Evolutionary conservation across 192 early-diverging fungal species (phyloP).

Genomic region (Endogone sp.): DNA sequence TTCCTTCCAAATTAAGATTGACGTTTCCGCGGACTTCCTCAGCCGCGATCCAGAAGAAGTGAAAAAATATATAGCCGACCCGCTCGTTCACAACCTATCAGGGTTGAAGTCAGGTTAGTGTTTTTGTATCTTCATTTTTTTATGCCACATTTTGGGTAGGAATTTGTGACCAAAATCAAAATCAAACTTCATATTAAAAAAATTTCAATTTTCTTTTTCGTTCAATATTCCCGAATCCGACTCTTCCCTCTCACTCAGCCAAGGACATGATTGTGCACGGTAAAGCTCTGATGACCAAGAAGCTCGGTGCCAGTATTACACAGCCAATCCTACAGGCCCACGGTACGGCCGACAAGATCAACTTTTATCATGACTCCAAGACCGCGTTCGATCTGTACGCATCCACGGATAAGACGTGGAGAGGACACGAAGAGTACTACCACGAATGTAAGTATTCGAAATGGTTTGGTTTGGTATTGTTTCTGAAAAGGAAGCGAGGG

Average conservation of each 20-base stretch:
- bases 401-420: slow-evolving; percentile 36
- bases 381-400: slow-evolving; percentile 33
- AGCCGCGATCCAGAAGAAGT: slow-evolving; percentile 39
- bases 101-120: slow-evolving; percentile 35
- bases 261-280: slow-evolving; percentile 50
- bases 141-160: too few relatives aligned
- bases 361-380: slow-evolving; percentile 22
- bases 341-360: slow-evolving; percentile 47
- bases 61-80: slow-evolving; percentile 48
- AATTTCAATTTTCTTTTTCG: not conserved
- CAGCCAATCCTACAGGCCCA: slow-evolving; percentile 49
- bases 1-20: slow-evolving; percentile 33
- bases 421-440: slow-evolving; percentile 20
- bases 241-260: slow-evolving; percentile 19
- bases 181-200: not conserved
- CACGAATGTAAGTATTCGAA: slow-evolving; percentile 32
- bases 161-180: not conserved
- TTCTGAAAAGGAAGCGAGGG: not conserved
- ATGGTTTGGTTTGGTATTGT: slow-evolving; percentile 3
- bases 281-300: slow-evolving; percentile 26
- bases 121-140: slow-evolving; percentile 2
- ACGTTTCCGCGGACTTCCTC: slow-evolving; percentile 36
- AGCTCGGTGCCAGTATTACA: slow-evolving; percentile 29
- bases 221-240: not conserved
- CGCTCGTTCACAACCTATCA: slow-evolving; percentile 48